Conservation (phyloP, 208 protist species). For the Acanthamoeba castellanii region DNA sequence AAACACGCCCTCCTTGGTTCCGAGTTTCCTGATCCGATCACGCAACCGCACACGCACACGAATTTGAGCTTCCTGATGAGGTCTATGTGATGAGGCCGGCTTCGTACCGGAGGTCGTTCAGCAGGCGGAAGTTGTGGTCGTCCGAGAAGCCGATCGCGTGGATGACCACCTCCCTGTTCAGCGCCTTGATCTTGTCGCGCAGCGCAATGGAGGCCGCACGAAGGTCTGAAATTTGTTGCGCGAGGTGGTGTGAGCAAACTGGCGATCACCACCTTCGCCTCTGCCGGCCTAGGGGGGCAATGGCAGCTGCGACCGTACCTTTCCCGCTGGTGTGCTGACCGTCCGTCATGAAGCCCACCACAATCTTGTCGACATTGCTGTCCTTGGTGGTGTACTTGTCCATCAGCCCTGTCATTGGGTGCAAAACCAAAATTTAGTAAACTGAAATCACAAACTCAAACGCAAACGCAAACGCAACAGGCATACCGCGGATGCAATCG, state of each 20-base stretch:
- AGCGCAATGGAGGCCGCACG: constrained; percentile 25
- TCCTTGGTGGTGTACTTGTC: not conserved
- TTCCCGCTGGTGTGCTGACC: constrained; percentile 63
- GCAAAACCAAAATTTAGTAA: not conserved
- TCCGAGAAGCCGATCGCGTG: constrained; percentile 53
- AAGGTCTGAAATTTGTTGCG: not conserved
- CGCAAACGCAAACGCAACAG: not conserved
- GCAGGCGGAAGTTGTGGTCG: constrained; percentile 62
- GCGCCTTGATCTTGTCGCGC: constrained; percentile 16
- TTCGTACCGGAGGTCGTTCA: constrained; percentile 28
- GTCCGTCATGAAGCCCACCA: constrained; percentile 61
- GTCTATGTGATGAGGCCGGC: not conserved
- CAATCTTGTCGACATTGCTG: constrained; percentile 41
- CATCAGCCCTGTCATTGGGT: not conserved
- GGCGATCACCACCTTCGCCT: no score
- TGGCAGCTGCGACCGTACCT: not conserved
- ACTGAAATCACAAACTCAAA: not conserved
- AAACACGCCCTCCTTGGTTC: constrained; percentile 66
- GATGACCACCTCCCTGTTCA: constrained; percentile 52
- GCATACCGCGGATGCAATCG: constrained; percentile 17
- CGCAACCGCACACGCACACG: not conserved
- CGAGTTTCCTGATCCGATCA: not conserved
- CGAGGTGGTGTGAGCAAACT: not conserved
- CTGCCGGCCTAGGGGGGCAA: not conserved
- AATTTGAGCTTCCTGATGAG: not conserved